Percentiles rank a stretch among this genome's conserved stretches.
These are phyloP conservation scores for Aspergillus sp. DNA, from an alignment of 2,329 filamentous ascomycete genomes.

Conservation along the genomic window DNA sequence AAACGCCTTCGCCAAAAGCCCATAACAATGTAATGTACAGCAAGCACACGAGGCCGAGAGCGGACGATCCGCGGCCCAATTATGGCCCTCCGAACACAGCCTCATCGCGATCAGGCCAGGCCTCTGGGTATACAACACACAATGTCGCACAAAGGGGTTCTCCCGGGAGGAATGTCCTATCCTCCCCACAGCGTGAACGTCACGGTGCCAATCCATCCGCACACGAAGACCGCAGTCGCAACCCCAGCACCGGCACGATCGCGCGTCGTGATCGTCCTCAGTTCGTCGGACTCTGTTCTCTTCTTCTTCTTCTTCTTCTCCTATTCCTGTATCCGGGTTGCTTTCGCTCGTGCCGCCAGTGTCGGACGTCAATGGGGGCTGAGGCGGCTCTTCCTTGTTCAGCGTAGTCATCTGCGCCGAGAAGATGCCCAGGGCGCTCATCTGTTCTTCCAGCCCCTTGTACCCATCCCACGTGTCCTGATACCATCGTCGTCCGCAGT, in stretches of 20 bases:
- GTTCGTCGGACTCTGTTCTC: conserved; percentile 4
- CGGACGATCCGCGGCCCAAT: too few species aligned
- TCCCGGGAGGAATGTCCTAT: conserved; percentile 3
- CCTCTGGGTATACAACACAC: neutral
- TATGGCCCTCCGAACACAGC: too few species aligned
- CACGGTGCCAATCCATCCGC: conserved; percentile 18
- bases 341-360: conserved; percentile 52
- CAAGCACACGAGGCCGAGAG: too few species aligned
- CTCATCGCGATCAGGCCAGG: too few species aligned
- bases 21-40: too few species aligned
- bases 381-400: too few species aligned
- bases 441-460: conserved; percentile 32
- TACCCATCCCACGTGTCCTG: conserved; percentile 27
- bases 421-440: conserved; percentile 32
- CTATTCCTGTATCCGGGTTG: conserved; percentile 34
- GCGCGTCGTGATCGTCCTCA: conserved; percentile 20
- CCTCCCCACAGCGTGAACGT: conserved; percentile 23
- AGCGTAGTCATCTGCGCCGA: conserved; percentile 19
- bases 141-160: neutral
- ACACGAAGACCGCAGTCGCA: conserved; percentile 22
- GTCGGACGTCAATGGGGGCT: conserved; percentile 34
- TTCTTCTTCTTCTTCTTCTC: conserved; percentile 5
- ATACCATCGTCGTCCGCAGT: conserved; percentile 43
- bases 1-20: too few species aligned
- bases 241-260: conserved; percentile 31